These are phyloP conservation scores for Cyclotella cryptica DNA, from an alignment of 108 stramenopile genomes.

Conservation along the genomic window DNA sequence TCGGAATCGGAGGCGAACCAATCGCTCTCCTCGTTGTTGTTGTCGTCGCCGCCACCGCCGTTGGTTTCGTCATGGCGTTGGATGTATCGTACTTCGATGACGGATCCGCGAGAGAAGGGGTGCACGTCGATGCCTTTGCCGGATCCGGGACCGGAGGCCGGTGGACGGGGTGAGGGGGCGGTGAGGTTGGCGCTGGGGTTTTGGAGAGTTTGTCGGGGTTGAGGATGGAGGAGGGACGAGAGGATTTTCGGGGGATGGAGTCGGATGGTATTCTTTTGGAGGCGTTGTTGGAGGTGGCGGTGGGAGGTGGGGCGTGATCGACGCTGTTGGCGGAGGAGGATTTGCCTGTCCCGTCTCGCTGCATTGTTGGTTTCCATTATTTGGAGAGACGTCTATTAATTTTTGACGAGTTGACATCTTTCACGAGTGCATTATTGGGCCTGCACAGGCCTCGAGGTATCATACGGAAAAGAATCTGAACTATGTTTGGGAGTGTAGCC, in stretches of 20 bases:
- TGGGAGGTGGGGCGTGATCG: neutral
- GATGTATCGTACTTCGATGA: conserved; percentile 84
- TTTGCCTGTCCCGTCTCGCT: too few species aligned
- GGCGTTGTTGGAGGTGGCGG: neutral
- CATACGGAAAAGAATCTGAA: too few species aligned
- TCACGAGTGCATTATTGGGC: too few species aligned
- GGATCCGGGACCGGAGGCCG: conserved; percentile 36
- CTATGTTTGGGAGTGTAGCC: too few species aligned
- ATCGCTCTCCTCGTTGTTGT: conserved; percentile 14
- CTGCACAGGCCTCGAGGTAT: too few species aligned
- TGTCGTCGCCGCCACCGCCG: conserved; percentile 24
- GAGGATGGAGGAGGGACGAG: neutral
- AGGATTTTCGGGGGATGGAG: neutral
- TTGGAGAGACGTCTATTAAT: too few species aligned
- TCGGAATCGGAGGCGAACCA: conserved; percentile 40
- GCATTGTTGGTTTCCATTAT: too few species aligned
- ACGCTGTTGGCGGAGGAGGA: neutral
- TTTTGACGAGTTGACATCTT: too few species aligned
- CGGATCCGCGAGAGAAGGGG: conserved; percentile 83
- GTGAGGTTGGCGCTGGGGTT: conserved; percentile 5
- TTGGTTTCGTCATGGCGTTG: conserved; percentile 39
- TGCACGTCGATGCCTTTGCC: conserved; percentile 73
- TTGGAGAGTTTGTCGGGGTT: conserved; percentile 6
- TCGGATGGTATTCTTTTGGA: neutral
- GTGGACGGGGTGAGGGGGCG: neutral